phyloP scores from a whole-genome alignment of 805 yeast species.

The Lipomyces orientalis region DNA sequence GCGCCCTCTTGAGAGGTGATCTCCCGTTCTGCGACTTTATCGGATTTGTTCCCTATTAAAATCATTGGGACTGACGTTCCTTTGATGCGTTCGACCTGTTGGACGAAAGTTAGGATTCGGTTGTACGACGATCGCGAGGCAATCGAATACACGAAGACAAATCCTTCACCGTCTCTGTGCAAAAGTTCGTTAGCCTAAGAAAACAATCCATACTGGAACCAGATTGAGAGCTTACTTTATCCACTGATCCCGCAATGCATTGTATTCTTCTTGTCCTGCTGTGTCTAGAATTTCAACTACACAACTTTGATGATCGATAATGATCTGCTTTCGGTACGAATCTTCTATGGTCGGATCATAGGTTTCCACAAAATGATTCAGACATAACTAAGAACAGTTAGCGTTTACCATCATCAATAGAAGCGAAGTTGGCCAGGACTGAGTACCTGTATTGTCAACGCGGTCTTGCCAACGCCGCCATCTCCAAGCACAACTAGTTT shows the following conservation, averaged over 20 bases:
- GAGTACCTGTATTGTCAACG: constrained; percentile 58
- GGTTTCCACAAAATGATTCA: constrained; percentile 61
- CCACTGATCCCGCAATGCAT: constrained; percentile 84
- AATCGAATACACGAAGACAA: constrained; percentile 82
- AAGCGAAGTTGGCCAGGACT: background rate
- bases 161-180: constrained; percentile 82
- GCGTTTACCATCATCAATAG: background rate
- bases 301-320: constrained; percentile 85
- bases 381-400: constrained; percentile 26
- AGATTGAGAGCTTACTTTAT: constrained; percentile 35
- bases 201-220: background rate
- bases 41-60: constrained; percentile 89
- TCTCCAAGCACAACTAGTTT: constrained; percentile 90
- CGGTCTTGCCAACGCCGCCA: constrained; percentile 97
- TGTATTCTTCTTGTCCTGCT: constrained; percentile 93
- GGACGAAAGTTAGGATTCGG: constrained; percentile 78
- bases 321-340: constrained; percentile 86
- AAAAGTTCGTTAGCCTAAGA: background rate
- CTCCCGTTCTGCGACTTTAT: constrained; percentile 74
- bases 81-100: constrained; percentile 83
- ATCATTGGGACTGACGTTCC: constrained; percentile 87
- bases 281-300: constrained; percentile 89
- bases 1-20: constrained; percentile 55
- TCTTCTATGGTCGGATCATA: constrained; percentile 98
- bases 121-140: constrained; percentile 76